Base-by-base conservation (phyloP, 352 stramenopile genomes). In the Blastocystis sp. region DNA sequence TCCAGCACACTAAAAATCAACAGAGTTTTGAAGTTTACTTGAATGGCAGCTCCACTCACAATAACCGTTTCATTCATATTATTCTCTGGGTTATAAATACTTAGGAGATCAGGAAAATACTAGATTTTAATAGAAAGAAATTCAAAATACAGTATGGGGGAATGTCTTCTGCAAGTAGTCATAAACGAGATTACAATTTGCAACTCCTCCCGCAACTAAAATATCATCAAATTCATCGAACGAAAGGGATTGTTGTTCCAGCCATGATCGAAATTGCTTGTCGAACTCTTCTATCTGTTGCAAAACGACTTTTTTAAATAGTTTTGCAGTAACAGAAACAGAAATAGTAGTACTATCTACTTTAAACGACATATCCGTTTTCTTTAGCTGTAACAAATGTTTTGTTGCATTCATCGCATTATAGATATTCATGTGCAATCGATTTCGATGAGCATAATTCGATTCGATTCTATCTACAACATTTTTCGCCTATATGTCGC, bases 181-280 rank as follows among this genome's bases (percentile, higher is more conserved):
- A n/a, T 85, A 85, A 9, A 85, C 73, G 50, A 68, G 54, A 65
- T 66, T 85, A 43, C 73, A 85, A 66, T 85, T 85, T 8, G 73
- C 73, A 3, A 85, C 73, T 24, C 73, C 73, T 65, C 73, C 73
- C 3, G 47, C 11, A 20, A 85, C 63, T 11, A 85, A 30, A 65
- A 85, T 55, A 65, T 85, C 73, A n/a, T 85, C 73, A 45, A 85
- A 85, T 13, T 50, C 59, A 20, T 65, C 53, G 6, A 53, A n/a
- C 5, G 30, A 2, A 26, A 85, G 30, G 9, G 24, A 24, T 13
- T 66, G 6, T 2, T 50, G 34, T 6, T 56, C 9, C 7, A 85
- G 41, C 43, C 59, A 85, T 2, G 26, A 11, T 13, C 18, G 16
- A 3, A 85, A 18, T 8, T 13, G 13, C 53, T 30, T 16, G 26